phyloP scores from a whole-genome alignment of 352 stramenopile genomes.

The Pythium chondricola region DNA sequence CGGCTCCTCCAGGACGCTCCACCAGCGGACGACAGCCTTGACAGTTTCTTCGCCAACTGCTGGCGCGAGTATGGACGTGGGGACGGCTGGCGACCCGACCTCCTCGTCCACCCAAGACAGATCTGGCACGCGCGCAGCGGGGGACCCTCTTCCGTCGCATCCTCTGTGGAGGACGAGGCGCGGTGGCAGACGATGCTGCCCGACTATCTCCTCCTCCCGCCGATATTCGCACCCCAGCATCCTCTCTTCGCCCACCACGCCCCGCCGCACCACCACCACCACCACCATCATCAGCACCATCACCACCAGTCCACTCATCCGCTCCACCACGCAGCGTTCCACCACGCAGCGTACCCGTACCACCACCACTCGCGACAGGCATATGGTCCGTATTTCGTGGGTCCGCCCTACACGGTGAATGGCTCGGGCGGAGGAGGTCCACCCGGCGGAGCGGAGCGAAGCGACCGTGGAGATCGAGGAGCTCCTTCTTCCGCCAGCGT shows the following conservation, averaged over 20 bases:
- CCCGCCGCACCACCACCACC: conserved; percentile 1
- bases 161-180: neutral
- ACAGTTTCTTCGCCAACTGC: conserved; percentile 51
- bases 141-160: neutral
- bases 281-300: neutral
- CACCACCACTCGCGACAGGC: conserved; percentile 2
- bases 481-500: too few species aligned
- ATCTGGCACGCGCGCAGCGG: conserved; percentile 34
- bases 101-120: conserved; percentile 75
- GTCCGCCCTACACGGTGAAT: neutral
- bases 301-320: conserved; percentile 6
- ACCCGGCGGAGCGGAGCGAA: neutral
- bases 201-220: conserved; percentile 12
- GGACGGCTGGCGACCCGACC: conserved; percentile 70
- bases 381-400: too few species aligned
- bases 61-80: conserved; percentile 65
- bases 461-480: neutral
- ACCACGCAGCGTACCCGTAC: neutral
- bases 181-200: conserved; percentile 16
- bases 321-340: neutral
- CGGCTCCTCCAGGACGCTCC: neutral
- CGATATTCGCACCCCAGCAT: neutral
- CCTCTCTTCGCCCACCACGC: neutral
- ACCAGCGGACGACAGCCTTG: conserved; percentile 13
- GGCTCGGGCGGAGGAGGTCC: neutral